phyloP scores from a whole-genome alignment of 352 stramenopile genomes.

The Pythium graminicola region DNA sequence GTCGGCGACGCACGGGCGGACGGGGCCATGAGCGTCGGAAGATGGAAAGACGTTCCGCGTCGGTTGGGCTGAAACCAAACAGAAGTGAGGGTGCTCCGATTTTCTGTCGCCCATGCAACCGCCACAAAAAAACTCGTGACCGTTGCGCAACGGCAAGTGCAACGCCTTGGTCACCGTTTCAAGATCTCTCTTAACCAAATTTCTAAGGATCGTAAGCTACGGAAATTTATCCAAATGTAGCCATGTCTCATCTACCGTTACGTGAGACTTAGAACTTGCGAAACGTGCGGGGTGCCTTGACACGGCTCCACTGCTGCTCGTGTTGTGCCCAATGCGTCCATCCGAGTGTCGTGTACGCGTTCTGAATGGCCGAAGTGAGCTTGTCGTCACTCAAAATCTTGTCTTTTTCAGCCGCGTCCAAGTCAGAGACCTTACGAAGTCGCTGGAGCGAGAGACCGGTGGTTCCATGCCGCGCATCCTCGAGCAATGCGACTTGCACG shows the following conservation, averaged over 20 bases:
- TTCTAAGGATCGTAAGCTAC: too few relatives aligned
- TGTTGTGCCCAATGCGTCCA: slow-evolving; percentile 52
- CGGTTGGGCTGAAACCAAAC: not conserved
- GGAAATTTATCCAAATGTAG: slow-evolving; percentile 6
- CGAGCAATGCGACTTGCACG: slow-evolving; percentile 50
- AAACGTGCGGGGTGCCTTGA: slow-evolving; percentile 43
- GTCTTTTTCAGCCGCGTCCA: slow-evolving; percentile 49
- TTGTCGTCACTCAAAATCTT: slow-evolving; percentile 65
- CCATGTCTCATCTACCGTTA: not conserved
- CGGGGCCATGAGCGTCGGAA: not conserved
- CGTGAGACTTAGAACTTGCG: slow-evolving; percentile 44
- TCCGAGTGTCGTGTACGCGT: slow-evolving; percentile 31
- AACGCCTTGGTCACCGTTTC: not conserved
- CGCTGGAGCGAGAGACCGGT: slow-evolving; percentile 54
- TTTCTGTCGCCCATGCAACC: too few relatives aligned
- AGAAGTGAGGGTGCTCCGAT: not conserved
- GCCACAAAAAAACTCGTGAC: too few relatives aligned
- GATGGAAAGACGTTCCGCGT: not conserved
- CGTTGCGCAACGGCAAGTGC: not conserved
- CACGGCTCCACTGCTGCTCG: slow-evolving; percentile 58
- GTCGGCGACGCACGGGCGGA: not conserved
- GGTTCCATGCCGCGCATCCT: slow-evolving; percentile 45
- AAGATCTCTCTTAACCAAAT: slow-evolving; percentile 7
- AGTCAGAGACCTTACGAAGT: slow-evolving; percentile 57
- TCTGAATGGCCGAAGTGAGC: slow-evolving; percentile 41